A percentile compares a stretch with the other conserved stretches of the same genome.
phyloP scores from a whole-genome alignment of 1,139 yeast species.

The Suhomyces coccinellae region DNA sequence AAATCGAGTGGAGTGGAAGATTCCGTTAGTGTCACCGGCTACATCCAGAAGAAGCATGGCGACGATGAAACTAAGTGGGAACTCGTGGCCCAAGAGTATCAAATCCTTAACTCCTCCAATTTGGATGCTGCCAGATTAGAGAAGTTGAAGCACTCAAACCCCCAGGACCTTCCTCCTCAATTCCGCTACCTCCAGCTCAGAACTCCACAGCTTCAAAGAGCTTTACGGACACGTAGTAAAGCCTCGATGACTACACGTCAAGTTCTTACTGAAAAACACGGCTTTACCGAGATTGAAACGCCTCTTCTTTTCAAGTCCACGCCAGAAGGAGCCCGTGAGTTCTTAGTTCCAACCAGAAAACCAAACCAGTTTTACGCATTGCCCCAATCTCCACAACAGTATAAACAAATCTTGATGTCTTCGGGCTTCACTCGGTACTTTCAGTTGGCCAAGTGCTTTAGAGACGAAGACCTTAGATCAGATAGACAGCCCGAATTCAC shows the following conservation, averaged over 20 bases:
- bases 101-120: conserved; percentile 64
- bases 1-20: conserved; percentile 64
- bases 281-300: conserved; percentile 85
- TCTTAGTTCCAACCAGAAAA: conserved; percentile 84
- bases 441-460: conserved; percentile 89
- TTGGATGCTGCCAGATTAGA: conserved; percentile 72
- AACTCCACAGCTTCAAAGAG: conserved; percentile 56
- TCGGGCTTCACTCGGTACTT: conserved; percentile 85
- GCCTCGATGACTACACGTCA: conserved; percentile 58
- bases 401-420: conserved; percentile 91
- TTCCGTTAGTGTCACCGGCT: conserved; percentile 70
- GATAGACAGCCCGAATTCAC: conserved; percentile 98
- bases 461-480: conserved; percentile 92
- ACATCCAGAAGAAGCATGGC: conserved; percentile 20
- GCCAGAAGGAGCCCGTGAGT: conserved; percentile 98
- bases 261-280: conserved; percentile 42
- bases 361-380: conserved; percentile 73
- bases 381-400: conserved; percentile 98
- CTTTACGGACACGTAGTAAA: conserved; percentile 60
- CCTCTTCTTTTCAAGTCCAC: conserved; percentile 92
- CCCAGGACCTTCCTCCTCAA: conserved; percentile 68
- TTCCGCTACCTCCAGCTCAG: conserved; percentile 80
- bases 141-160: conserved; percentile 50
- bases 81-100: conserved; percentile 50
- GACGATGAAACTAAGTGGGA: conserved; percentile 45